phyloP scores from a whole-genome alignment of 805 yeast genomes.

The Zygotorulaspora danielsina region DNA sequence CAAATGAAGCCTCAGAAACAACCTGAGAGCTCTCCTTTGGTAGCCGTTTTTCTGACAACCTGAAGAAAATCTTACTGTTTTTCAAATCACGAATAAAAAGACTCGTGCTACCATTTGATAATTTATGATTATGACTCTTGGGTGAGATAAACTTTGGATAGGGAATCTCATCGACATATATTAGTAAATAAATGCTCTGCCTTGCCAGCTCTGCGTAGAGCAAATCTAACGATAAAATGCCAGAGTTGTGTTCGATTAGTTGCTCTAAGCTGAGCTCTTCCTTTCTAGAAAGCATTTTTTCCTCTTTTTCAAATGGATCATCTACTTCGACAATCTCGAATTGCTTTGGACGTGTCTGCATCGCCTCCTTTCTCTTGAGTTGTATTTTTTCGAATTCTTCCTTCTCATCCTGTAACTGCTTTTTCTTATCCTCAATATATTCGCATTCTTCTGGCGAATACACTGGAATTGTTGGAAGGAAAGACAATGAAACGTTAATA shows the following conservation, averaged over 20 bases:
- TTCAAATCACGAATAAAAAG: conserved; percentile 68
- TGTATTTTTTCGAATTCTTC: conserved; percentile 42
- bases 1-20: conserved; percentile 45
- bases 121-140: conserved; percentile 43
- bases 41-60: conserved; percentile 51
- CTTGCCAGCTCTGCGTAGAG: conserved; percentile 46
- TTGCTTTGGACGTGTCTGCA: conserved; percentile 53
- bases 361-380: conserved; percentile 46
- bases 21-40: conserved; percentile 48
- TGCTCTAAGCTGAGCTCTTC: conserved; percentile 49
- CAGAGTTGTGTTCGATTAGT: conserved; percentile 50
- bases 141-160: conserved; percentile 55
- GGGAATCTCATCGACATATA: conserved; percentile 59
- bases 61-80: conserved; percentile 52
- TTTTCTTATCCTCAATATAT: conserved; percentile 43
- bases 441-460: conserved; percentile 54
- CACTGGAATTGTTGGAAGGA: conserved; percentile 62
- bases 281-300: conserved; percentile 34
- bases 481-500: conserved; percentile 53
- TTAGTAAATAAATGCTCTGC: conserved; percentile 50
- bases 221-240: conserved; percentile 55
- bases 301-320: conserved; percentile 39
- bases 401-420: conserved; percentile 37
- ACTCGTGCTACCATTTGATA: conserved; percentile 49
- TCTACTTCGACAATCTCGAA: conserved; percentile 59